These are phyloP conservation scores for Stylosanthes scabra DNA, from an alignment of 331 rosid genomes.

Conservation along the genomic window DNA sequence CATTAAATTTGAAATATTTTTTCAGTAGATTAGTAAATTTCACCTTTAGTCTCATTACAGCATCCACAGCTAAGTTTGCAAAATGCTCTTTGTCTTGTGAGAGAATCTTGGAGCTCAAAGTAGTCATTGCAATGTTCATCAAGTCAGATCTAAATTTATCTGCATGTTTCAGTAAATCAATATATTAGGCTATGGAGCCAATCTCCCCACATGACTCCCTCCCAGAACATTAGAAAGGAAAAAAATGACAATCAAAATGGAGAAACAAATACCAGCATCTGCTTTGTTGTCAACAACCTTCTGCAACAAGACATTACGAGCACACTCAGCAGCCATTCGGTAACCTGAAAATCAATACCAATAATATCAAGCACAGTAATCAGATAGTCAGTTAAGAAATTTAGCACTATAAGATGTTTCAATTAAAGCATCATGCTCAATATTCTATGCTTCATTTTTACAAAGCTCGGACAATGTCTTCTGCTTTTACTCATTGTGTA, in stretches of 20 bases:
- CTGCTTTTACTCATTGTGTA: background rate
- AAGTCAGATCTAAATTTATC: slow-evolving; percentile 89
- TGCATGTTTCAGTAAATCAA: slow-evolving; percentile 47
- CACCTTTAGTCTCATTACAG: slow-evolving; percentile 96
- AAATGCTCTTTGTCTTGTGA: slow-evolving; percentile 96
- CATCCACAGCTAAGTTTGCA: slow-evolving; percentile 92
- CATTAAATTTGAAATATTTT: background rate
- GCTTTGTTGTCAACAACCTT: slow-evolving; percentile 88
- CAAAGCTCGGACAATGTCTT: background rate
- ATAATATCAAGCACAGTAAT: slow-evolving; percentile 1
- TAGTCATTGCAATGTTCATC: slow-evolving; percentile 97
- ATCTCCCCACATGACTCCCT: background rate
- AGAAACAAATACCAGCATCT: slow-evolving; percentile 63
- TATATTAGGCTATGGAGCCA: slow-evolving; percentile 10
- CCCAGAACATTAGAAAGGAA: background rate
- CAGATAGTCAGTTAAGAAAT: background rate
- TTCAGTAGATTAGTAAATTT: slow-evolving; percentile 25
- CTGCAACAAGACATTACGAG: slow-evolving; percentile 75
- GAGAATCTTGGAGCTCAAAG: slow-evolving; percentile 96
- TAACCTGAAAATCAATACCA: slow-evolving; percentile 63
- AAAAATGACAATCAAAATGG: background rate
- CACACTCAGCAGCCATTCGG: slow-evolving; percentile 97
- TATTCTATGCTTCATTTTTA: slow-evolving; percentile 1
- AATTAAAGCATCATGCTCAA: slow-evolving; percentile 2
- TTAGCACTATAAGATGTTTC: background rate